Conservation (phyloP, 768 basidiomycete species). For the Panellus pusillus region DNA sequence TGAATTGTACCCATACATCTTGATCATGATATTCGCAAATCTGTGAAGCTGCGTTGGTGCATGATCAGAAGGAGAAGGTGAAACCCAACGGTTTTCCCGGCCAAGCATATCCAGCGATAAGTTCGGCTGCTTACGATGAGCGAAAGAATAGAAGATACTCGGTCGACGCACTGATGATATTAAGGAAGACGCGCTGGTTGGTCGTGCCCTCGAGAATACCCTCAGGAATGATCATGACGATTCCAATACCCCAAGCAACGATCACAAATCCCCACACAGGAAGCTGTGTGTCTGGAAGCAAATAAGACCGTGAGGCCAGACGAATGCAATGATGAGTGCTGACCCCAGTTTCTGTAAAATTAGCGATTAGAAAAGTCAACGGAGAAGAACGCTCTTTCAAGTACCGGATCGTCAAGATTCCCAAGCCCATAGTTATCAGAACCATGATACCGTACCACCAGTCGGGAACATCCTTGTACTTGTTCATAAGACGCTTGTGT, state of each 20-base stretch:
- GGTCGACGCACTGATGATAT: background rate
- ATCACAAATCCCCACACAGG: constrained; percentile 9
- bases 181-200: constrained; percentile 7
- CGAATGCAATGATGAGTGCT: background rate
- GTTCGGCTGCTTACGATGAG: background rate
- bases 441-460: constrained; percentile 6
- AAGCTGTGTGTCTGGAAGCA: constrained; percentile 3
- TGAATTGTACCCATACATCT: constrained; percentile 7
- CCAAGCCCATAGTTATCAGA: constrained; percentile 1
- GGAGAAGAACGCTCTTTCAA: background rate
- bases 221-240: constrained; percentile 4
- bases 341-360: constrained; percentile 3
- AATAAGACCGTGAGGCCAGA: background rate
- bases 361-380: too few relatives aligned
- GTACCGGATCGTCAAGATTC: constrained; percentile 9
- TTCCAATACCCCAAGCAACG: constrained; percentile 3
- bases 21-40: constrained; percentile 11
- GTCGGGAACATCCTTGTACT: constrained; percentile 8
- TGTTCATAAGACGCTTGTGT: constrained; percentile 12
- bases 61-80: background rate
- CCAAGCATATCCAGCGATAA: constrained; percentile 7
- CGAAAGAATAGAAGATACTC: background rate
- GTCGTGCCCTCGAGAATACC: constrained; percentile 6
- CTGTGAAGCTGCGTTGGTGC: background rate
- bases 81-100: constrained; percentile 1